These are phyloP conservation scores for Protomyces inundatus DNA, from an alignment of 1,139 yeast genomes.

Conservation along the genomic window DNA sequence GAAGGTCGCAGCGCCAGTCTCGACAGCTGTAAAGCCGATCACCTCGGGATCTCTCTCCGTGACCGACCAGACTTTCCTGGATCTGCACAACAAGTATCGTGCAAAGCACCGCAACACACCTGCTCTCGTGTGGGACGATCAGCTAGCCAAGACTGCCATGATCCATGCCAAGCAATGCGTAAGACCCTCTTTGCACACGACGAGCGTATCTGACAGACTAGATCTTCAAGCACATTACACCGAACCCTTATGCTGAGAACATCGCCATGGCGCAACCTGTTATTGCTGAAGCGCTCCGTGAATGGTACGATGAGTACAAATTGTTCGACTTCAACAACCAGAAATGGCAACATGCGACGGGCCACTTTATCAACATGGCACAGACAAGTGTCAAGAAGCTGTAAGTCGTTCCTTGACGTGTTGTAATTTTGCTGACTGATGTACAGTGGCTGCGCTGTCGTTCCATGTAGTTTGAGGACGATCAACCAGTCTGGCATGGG, in stretches of 20 bases:
- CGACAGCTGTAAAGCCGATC: too few relatives aligned
- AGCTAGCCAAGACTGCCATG: not conserved
- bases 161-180: not conserved
- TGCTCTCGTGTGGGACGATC: not conserved
- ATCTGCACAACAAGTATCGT: not conserved
- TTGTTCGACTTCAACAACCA: not conserved
- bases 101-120: not conserved
- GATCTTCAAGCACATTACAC: not conserved
- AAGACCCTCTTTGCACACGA: not conserved
- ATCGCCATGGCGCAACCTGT: constrained; percentile 1
- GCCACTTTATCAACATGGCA: not conserved
- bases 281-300: not conserved
- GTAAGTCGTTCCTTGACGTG: not conserved
- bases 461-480: not conserved
- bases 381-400: not conserved
- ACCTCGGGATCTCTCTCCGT: not conserved
- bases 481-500: not conserved
- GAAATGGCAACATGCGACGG: not conserved
- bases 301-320: constrained; percentile 15
- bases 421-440: not conserved
- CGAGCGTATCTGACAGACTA: not conserved
- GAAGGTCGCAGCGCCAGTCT: too few relatives aligned
- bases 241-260: constrained; percentile 12
- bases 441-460: not conserved
- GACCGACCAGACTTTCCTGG: not conserved